Percentiles rank a stretch among this genome's conserved stretches.
These are phyloP conservation scores for Thelonectria blattea DNA, from an alignment of 2,329 filamentous ascomycete genomes.

Conservation along the genomic window DNA sequence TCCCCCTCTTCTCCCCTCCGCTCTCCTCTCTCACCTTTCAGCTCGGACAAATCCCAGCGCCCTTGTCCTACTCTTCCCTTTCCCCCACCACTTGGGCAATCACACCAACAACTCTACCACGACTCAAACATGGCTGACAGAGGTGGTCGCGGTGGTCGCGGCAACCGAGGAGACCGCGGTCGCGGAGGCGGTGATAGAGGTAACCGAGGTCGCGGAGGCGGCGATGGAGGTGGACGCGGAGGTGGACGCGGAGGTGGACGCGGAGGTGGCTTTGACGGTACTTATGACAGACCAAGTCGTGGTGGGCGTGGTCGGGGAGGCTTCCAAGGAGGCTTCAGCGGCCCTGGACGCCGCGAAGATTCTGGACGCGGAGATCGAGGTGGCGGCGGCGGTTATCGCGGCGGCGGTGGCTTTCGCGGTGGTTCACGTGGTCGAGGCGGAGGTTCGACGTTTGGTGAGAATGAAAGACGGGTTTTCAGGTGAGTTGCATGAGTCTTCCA, in stretches of 20 bases:
- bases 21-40: not conserved
- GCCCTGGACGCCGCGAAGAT: not conserved
- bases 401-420: constrained; percentile 13
- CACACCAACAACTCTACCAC: not conserved
- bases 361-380: constrained; percentile 12
- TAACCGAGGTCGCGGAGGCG: constrained; percentile 19
- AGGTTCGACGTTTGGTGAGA: not conserved
- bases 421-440: not conserved
- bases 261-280: constrained; percentile 24
- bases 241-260: constrained; percentile 31
- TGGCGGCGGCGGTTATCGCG: constrained; percentile 14
- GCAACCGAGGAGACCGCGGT: not conserved
- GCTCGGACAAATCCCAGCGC: not conserved
- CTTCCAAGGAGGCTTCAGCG: not conserved
- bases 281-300: constrained; percentile 21
- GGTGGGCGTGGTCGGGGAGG: constrained; percentile 27
- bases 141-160: constrained; percentile 35
- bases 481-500: constrained; percentile 18
- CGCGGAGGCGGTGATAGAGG: constrained; percentile 5
- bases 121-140: constrained; percentile 37
- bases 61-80: too few relatives aligned
- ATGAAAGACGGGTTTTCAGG: constrained; percentile 26
- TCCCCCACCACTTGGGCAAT: not conserved
- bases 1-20: too few relatives aligned
- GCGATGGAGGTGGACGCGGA: constrained; percentile 1